Conservation (phyloP, 176 grass and related monocot species). For the Rhipidocladum racemiflorum region DNA sequence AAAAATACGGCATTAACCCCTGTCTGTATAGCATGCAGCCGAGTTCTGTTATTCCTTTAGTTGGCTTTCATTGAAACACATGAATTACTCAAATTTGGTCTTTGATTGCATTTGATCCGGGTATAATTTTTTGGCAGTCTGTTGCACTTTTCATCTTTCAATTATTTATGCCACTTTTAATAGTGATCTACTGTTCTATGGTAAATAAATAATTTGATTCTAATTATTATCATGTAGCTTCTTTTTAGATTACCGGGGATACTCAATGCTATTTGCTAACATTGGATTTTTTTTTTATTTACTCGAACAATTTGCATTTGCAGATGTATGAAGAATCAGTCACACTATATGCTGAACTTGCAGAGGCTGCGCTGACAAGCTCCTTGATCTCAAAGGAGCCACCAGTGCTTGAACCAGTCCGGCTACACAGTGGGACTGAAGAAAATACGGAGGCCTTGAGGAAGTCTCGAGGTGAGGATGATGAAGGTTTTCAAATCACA, state of each 20-base stretch:
- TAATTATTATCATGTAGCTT: neutral
- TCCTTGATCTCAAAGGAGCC: constrained; percentile 93
- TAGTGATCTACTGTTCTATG: neutral
- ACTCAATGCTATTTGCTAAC: neutral
- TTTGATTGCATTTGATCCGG: neutral
- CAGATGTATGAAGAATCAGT: constrained; percentile 97
- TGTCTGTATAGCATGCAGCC: neutral
- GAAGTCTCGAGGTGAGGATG: constrained; percentile 86
- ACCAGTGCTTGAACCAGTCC: constrained; percentile 71
- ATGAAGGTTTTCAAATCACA: constrained; percentile 93
- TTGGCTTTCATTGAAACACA: neutral
- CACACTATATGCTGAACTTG: constrained; percentile 81
- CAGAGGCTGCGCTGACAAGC: constrained; percentile 82
- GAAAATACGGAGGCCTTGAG: constrained; percentile 90
- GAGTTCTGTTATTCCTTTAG: neutral
- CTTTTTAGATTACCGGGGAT: neutral
- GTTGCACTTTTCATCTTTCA: neutral
- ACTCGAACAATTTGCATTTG: constrained; percentile 10
- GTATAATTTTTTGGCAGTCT: neutral
- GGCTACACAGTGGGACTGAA: constrained; percentile 90
- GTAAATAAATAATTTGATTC: neutral
- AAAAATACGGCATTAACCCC: neutral
- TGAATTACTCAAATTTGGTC: neutral
- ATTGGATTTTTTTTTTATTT: neutral
- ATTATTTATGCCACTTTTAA: neutral